phyloP scores from a whole-genome alignment of 2,329 filamentous ascomycete species.

The Aureobasidium melanogenum region DNA sequence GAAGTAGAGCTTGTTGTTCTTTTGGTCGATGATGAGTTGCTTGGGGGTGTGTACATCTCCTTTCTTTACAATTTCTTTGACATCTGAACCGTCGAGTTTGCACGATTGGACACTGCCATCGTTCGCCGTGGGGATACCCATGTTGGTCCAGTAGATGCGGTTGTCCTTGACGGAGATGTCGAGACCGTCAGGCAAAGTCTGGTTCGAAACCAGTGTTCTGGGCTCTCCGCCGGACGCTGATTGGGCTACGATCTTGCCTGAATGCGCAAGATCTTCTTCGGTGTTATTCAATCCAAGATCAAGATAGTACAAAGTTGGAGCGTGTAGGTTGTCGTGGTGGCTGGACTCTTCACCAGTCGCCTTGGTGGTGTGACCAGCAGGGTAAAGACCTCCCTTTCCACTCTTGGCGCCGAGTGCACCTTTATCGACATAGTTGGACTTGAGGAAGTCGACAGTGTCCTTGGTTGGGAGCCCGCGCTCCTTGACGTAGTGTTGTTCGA shows the following conservation, averaged over 20 bases:
- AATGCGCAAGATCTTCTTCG: constrained; percentile 29
- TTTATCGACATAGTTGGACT: constrained; percentile 36
- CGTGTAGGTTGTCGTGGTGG: neutral
- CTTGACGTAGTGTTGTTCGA: constrained; percentile 45
- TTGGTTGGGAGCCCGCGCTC: constrained; percentile 36
- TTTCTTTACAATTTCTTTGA: constrained; percentile 31
- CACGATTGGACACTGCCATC: constrained; percentile 28
- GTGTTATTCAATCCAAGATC: neutral
- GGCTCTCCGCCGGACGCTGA: constrained; percentile 43
- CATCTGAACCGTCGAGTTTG: constrained; percentile 25
- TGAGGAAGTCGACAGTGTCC: constrained; percentile 38
- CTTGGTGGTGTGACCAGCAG: neutral
- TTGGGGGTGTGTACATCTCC: constrained; percentile 44
- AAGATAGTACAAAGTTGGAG: neutral
- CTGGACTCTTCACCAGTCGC: neutral
- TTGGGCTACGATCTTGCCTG: constrained; percentile 49
- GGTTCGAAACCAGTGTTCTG: constrained; percentile 48
- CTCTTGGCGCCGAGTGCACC: too few species aligned
- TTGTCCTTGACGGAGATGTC: constrained; percentile 31
- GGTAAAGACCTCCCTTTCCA: too few species aligned
- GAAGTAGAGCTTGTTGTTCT: constrained; percentile 29
- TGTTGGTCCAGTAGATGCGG: constrained; percentile 27
- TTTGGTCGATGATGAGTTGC: constrained; percentile 28
- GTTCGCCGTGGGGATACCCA: constrained; percentile 16
- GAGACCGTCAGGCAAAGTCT: constrained; percentile 35